phyloP scores from a whole-genome alignment of 2,329 filamentous ascomycete species.

The Hyphodiscus sp. region DNA sequence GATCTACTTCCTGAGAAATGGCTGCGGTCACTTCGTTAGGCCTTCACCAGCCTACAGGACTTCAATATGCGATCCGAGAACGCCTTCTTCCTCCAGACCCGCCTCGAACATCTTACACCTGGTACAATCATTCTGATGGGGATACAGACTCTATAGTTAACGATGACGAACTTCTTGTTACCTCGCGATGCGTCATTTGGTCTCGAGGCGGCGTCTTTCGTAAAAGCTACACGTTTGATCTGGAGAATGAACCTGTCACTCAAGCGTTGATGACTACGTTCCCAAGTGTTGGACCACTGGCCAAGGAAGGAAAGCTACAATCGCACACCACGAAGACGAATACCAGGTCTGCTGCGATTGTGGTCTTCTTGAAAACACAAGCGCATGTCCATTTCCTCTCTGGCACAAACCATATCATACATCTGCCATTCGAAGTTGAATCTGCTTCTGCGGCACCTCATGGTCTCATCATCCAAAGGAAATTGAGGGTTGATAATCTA shows the following conservation, averaged over 20 bases:
- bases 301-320: conserved; percentile 15
- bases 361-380: conserved; percentile 88
- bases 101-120: conserved; percentile 60
- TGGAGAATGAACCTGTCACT: conserved; percentile 80
- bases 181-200: conserved; percentile 53
- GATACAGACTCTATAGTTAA: conserved; percentile 30
- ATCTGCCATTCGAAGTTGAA: conserved; percentile 92
- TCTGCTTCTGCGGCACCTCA: conserved; percentile 74
- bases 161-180: conserved; percentile 29
- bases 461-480: conserved; percentile 83
- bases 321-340: conserved; percentile 23
- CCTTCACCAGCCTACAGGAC: conserved; percentile 78
- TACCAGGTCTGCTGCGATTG: conserved; percentile 58
- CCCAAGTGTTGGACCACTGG: conserved; percentile 35
- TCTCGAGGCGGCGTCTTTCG: conserved; percentile 78
- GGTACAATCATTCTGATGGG: conserved; percentile 56
- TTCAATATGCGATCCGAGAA: conserved; percentile 78
- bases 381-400: conserved; percentile 89
- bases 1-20: conserved; percentile 47
- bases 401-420: conserved; percentile 80
- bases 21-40: conserved; percentile 86
- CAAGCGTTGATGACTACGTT: conserved; percentile 85
- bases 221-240: conserved; percentile 77
- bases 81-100: conserved; percentile 66
- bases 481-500: conserved; percentile 47